Percentiles rank a stretch among this genome's conserved stretches.
These are phyloP conservation scores for Paraurostyla sp. DNA, from an alignment of 73 alveolate species.

Conservation along the genomic window DNA sequence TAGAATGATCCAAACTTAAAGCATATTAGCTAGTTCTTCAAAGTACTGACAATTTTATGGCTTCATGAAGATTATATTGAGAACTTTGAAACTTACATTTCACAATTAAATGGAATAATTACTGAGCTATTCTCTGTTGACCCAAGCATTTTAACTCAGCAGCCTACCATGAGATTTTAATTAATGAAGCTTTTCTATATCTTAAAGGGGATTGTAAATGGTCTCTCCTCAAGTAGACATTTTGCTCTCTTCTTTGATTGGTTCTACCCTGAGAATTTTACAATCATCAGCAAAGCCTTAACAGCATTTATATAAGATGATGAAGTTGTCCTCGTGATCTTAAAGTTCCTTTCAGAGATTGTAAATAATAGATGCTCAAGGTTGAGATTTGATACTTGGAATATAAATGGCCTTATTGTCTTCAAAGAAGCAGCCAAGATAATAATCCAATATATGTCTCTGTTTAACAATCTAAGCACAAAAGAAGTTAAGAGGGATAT, in stretches of 20 bases:
- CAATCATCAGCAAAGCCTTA: constrained; percentile 50
- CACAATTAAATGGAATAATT: constrained; percentile 19
- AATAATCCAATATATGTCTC: constrained; percentile 41
- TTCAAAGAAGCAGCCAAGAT: constrained; percentile 68
- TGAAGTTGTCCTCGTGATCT: constrained; percentile 37
- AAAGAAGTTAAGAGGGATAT: constrained; percentile 57
- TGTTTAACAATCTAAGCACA: background rate
- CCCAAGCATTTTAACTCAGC: background rate
- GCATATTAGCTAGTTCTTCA: constrained; percentile 58
- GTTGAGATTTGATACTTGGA: constrained; percentile 65
- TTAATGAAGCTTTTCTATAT: constrained; percentile 58
- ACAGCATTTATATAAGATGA: constrained; percentile 45
- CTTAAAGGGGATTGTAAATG: constrained; percentile 66
- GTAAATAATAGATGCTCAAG: constrained; percentile 64
- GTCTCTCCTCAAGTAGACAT: constrained; percentile 52
- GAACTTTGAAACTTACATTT: constrained; percentile 55
- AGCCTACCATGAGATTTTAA: background rate
- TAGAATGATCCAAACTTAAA: constrained; percentile 49
- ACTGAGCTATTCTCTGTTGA: background rate
- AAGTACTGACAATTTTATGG: constrained; percentile 64
- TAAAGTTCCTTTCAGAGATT: constrained; percentile 61
- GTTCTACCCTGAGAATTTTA: constrained; percentile 70
- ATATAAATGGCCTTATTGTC: constrained; percentile 58
- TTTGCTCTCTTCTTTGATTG: constrained; percentile 73
- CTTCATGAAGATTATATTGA: constrained; percentile 66